Percentiles rank a stretch among this genome's conserved stretches.
Conservation (phyloP, 352 stramenopile species). For the Phytopythium montanum region DNA sequence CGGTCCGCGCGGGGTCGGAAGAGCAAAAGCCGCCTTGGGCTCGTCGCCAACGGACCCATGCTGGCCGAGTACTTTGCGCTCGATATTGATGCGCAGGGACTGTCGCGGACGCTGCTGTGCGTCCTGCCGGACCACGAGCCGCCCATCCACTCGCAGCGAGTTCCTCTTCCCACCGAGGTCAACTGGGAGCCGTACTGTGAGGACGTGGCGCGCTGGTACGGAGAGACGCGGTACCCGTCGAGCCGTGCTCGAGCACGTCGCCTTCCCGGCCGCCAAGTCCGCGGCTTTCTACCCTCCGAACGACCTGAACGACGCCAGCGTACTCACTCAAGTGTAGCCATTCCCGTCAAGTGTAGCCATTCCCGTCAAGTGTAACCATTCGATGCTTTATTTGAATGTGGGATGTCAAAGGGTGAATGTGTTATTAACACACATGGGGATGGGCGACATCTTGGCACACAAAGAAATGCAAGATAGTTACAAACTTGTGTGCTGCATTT, state of each 20-base stretch:
- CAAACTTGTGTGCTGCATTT: too few species aligned
- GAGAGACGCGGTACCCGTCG: constrained; percentile 69
- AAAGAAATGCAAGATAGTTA: too few species aligned
- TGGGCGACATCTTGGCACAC: too few species aligned
- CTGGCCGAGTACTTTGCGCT: constrained; percentile 97
- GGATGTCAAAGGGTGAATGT: too few species aligned
- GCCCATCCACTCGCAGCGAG: constrained; percentile 87
- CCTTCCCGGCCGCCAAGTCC: constrained; percentile 91
- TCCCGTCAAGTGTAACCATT: too few species aligned
- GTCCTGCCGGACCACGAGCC: constrained; percentile 90
- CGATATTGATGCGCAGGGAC: constrained; percentile 73
- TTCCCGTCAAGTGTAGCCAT: too few species aligned
- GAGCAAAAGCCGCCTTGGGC: too few species aligned
- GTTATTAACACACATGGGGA: too few species aligned
- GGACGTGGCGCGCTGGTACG: constrained; percentile 93
- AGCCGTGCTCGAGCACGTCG: constrained; percentile 88
- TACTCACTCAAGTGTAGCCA: too few species aligned
- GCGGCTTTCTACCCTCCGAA: constrained; percentile 54
- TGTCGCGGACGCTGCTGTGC: constrained; percentile 85
- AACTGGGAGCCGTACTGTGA: constrained; percentile 96
- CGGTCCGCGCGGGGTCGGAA: too few species aligned
- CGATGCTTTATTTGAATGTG: too few species aligned
- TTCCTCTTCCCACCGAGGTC: constrained; percentile 95
- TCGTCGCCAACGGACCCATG: constrained; percentile 92
- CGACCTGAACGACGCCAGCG: constrained; percentile 73